phyloP scores from a whole-genome alignment of 106 monocot species.

The Gastrodia elata region DNA sequence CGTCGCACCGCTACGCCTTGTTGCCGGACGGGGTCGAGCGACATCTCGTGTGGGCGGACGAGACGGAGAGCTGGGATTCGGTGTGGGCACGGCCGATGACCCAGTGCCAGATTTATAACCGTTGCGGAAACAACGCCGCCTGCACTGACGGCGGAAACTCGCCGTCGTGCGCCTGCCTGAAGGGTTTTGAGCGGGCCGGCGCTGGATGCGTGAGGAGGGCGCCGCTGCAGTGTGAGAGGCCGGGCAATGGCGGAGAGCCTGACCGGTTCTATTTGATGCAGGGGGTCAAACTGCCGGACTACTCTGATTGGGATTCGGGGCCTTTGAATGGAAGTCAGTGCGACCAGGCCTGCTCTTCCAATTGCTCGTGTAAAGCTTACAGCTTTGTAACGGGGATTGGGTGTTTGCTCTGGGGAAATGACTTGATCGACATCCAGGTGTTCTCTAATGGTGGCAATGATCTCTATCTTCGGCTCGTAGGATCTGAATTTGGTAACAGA shows the following conservation, averaged over 20 bases:
- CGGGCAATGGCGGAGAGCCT: background rate
- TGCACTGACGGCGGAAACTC: slow-evolving; percentile 5
- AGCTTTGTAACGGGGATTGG: no score
- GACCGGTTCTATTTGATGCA: slow-evolving; percentile 20
- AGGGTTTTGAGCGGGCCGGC: slow-evolving; percentile 17
- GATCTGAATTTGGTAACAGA: no score
- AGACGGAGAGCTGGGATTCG: background rate
- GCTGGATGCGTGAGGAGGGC: slow-evolving; percentile 23
- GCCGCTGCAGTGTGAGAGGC: slow-evolving; percentile 14
- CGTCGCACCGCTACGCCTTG: slow-evolving; percentile 1
- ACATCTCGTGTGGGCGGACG: background rate
- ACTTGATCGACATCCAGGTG: no score
- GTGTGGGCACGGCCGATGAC: slow-evolving; percentile 2
- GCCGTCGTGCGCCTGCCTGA: slow-evolving; percentile 15
- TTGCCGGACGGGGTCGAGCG: background rate
- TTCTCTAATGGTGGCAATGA: no score
- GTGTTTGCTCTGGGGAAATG: no score
- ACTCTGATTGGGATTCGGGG: no score
- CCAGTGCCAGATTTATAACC: background rate
- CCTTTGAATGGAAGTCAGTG: no score
- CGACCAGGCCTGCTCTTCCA: no score
- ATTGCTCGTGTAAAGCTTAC: no score
- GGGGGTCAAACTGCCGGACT: slow-evolving; percentile 25
- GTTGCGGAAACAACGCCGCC: slow-evolving; percentile 5
- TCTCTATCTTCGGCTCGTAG: no score